Base-by-base conservation (phyloP, 2,329 filamentous ascomycete species). In the Parastagonospora avenae region DNA sequence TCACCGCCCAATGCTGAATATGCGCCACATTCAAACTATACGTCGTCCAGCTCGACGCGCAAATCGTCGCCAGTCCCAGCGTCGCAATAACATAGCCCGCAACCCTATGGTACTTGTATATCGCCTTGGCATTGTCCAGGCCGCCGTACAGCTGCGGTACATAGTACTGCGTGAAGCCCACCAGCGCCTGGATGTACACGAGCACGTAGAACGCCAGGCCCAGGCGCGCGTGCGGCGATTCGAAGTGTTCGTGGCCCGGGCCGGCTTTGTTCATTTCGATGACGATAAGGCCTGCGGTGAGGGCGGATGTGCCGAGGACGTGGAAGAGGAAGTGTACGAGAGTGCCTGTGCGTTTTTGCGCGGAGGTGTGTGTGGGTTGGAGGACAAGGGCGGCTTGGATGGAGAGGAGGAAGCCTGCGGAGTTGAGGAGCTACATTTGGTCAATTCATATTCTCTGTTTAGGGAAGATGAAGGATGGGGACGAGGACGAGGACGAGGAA, bases 51-150 rank as follows among this genome's bases (percentile, higher is more conserved):
- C 87, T 91, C 1, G 92, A 90, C 19, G 88, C 87, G 42, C 82
- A 78, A 33, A 96, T 82, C 0, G 92, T 94, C 8, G 84, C 85
- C 55, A 96, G 75, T 55, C 93, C 80, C 63, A 95, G 65, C 43
- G 87, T 67, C 46, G 93, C 76, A 51, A 92, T 77, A 7, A 85
- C 59, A 70, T 99, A 97, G 2, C 93, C 94, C 16, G 80, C 82
- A 46, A 83, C 76, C 28, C 93, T 85, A 73, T 97, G 94, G 66
- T 92, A 96, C 76, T 96, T 97, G 81, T 93, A 97, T 36, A 96
- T 73, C 19, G 80, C 80, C 81, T 92, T 95, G 15, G 92, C 93
- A 2, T 85, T 86, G 24, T 90, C 86, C 56, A 88, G 85, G 48
- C 90, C 86, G 4, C 92, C 92, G 64, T 93, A 95, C 1, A 96